A percentile compares a stretch with the other conserved stretches of the same genome.
Conservation (phyloP, 805 yeast species). For the Phaffomyces opuntiae region DNA sequence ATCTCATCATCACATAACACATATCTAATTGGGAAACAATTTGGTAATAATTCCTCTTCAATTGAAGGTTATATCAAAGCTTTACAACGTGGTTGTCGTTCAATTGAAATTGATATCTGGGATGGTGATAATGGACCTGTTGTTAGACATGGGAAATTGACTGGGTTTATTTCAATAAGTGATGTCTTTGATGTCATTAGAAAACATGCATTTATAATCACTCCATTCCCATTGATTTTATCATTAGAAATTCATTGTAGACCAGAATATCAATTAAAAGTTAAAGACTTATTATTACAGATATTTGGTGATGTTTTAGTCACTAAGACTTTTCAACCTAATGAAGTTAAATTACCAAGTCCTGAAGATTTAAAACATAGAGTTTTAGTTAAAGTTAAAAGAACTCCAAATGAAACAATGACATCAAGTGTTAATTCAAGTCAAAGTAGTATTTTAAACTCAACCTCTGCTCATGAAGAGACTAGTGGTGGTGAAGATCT, state of each 20-base stretch:
- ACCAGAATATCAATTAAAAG: slow-evolving; percentile 54
- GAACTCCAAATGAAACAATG: slow-evolving; percentile 21
- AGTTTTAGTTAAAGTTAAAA: slow-evolving; percentile 74
- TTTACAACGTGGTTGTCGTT: slow-evolving; percentile 86
- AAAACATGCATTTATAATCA: slow-evolving; percentile 81
- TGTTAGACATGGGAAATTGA: slow-evolving; percentile 88
- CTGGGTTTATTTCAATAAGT: slow-evolving; percentile 60
- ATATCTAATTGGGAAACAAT: slow-evolving; percentile 79
- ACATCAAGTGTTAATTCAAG: slow-evolving; percentile 2
- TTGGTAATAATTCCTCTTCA: slow-evolving; percentile 72
- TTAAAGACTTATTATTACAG: slow-evolving; percentile 45
- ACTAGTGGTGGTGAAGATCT: slow-evolving; percentile 14
- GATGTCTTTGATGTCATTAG: slow-evolving; percentile 68
- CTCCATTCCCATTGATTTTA: slow-evolving; percentile 79
- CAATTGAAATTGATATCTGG: slow-evolving; percentile 96
- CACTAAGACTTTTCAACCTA: slow-evolving; percentile 22
- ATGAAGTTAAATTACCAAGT: slow-evolving; percentile 46
- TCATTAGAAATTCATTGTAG: slow-evolving; percentile 84
- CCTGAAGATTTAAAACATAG: slow-evolving; percentile 67
- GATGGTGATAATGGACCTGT: slow-evolving; percentile 77
- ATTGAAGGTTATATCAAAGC: slow-evolving; percentile 85
- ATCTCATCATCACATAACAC: slow-evolving; percentile 96
- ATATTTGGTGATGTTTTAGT: slow-evolving; percentile 51
- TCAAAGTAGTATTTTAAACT: slow-evolving; percentile 14
- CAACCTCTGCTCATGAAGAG: slow-evolving; percentile 23